Conservation (phyloP, 169 alveolate species). For the Eimeria acervulina region DNA sequence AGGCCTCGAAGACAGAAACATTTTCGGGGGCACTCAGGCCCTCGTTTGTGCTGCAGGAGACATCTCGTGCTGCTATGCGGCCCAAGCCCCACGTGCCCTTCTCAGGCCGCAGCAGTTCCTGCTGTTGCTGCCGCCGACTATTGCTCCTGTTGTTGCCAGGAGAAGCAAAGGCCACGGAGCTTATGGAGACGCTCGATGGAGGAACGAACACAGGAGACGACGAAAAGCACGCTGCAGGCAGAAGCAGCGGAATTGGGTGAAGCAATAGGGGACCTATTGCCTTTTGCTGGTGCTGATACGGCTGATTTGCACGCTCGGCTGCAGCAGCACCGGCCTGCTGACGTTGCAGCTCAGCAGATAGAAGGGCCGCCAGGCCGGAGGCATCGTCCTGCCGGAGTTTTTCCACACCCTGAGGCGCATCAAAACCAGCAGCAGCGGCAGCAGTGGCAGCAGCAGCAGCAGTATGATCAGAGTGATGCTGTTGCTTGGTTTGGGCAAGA, state of each 20-base stretch:
- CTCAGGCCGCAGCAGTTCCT: conserved; percentile 35
- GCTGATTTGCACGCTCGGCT: neutral
- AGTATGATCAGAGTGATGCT: neutral
- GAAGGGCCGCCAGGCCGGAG: conserved; percentile 31
- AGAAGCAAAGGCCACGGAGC: conserved; percentile 11
- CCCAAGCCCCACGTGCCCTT: conserved; percentile 68
- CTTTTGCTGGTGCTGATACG: conserved; percentile 27
- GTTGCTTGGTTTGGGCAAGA: neutral
- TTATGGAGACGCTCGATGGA: conserved; percentile 8
- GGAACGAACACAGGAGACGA: conserved; percentile 6
- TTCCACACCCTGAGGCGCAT: conserved; percentile 37
- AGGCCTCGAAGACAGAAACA: conserved; percentile 78
- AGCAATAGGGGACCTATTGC: neutral
- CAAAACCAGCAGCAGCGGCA: neutral
- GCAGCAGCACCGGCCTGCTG: conserved; percentile 24
- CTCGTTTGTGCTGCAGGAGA: conserved; percentile 56
- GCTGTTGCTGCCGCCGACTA: conserved; percentile 62
- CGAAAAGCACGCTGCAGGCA: neutral
- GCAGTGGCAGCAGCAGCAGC: neutral
- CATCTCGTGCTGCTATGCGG: conserved; percentile 3
- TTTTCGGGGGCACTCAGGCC: conserved; percentile 61
- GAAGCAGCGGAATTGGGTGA: conserved; percentile 48
- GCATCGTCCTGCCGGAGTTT: conserved; percentile 13
- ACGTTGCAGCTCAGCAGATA: conserved; percentile 38
- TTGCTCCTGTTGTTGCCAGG: conserved; percentile 45